phyloP scores from a whole-genome alignment of 495 filamentous ascomycete species.

The Neurospora sp. region DNA sequence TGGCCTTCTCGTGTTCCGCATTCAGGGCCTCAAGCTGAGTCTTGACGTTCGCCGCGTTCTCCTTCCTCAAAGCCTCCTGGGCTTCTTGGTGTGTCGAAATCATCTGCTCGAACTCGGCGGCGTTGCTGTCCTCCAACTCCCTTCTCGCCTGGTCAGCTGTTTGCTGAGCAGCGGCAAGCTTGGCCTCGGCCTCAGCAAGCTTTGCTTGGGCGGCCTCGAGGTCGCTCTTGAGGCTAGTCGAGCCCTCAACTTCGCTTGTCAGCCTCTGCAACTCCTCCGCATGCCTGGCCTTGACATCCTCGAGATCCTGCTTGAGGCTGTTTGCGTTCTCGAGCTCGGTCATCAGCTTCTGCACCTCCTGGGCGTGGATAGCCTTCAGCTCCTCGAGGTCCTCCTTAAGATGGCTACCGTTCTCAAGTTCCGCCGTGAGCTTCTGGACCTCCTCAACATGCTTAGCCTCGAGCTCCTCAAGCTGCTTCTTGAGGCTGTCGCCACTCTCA shows the following conservation, averaged over 20 bases:
- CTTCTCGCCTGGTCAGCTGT: constrained; percentile 30
- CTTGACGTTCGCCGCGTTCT: constrained; percentile 20
- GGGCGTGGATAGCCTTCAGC: constrained; percentile 19
- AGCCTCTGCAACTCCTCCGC: constrained; percentile 20
- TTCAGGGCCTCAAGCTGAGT: constrained; percentile 30
- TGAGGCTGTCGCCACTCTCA: neutral
- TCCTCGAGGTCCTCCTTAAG: constrained; percentile 14
- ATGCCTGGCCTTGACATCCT: constrained; percentile 20
- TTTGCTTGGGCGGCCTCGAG: constrained; percentile 28
- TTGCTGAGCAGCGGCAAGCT: constrained; percentile 19
- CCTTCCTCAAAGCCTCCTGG: constrained; percentile 28
- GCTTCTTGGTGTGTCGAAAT: constrained; percentile 33
- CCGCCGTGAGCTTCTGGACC: constrained; percentile 3
- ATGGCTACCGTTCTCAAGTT: constrained; percentile 20
- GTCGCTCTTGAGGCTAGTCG: constrained; percentile 21
- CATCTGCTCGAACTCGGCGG: constrained; percentile 39
- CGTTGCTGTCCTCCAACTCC: constrained; percentile 33
- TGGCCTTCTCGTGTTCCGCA: constrained; percentile 27
- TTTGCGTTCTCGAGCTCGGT: constrained; percentile 19
- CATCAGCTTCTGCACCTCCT: constrained; percentile 11
- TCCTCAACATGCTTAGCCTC: constrained; percentile 23
- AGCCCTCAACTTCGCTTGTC: constrained; percentile 27
- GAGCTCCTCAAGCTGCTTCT: constrained; percentile 17
- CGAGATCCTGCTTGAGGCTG: constrained; percentile 16
- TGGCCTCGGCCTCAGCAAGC: constrained; percentile 29